Evolutionary conservation across 306 rosid species (phyloP).

Genomic region (Inga oerstediana): DNA sequence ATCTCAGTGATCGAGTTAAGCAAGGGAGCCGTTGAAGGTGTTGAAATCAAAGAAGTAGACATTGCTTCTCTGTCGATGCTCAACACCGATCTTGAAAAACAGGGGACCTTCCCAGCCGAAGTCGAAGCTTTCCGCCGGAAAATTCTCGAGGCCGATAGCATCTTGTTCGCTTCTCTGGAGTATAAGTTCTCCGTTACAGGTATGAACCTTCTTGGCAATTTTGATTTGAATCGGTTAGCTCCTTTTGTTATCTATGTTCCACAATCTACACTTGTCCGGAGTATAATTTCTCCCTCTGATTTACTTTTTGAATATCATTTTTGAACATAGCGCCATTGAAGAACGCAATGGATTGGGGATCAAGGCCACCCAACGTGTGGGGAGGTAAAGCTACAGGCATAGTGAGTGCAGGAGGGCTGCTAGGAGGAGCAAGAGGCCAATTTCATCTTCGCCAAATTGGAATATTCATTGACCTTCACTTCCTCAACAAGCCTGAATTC

Average conservation of each 20-base stretch:
- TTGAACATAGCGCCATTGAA: constrained; percentile 46
- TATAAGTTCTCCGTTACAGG: constrained; percentile 73
- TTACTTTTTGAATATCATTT: neutral
- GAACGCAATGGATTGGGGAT: constrained; percentile 72
- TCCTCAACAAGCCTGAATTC: constrained; percentile 61
- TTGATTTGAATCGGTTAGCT: neutral
- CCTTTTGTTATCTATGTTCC: neutral
- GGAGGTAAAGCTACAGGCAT: constrained; percentile 58
- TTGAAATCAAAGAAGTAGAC: constrained; percentile 60
- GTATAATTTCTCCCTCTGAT: neutral
- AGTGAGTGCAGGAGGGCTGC: neutral
- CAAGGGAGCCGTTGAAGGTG: constrained; percentile 46
- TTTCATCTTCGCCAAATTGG: constrained; percentile 70
- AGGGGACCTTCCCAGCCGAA: constrained; percentile 54
- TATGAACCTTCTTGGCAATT: neutral
- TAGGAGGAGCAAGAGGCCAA: constrained; percentile 54
- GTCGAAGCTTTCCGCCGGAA: constrained; percentile 68
- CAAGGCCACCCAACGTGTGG: constrained; percentile 62
- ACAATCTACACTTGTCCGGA: neutral
- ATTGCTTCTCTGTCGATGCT: constrained; percentile 62
- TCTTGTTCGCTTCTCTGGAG: constrained; percentile 83
- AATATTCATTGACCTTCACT: constrained; percentile 61
- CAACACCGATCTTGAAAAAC: constrained; percentile 69
- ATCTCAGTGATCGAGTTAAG: constrained; percentile 55
- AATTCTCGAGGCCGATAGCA: constrained; percentile 63